A percentile compares a stretch with the other conserved stretches of the same genome.
Conservation (phyloP, 139 green algal species). For the Ostreobium quekettii region DNA sequence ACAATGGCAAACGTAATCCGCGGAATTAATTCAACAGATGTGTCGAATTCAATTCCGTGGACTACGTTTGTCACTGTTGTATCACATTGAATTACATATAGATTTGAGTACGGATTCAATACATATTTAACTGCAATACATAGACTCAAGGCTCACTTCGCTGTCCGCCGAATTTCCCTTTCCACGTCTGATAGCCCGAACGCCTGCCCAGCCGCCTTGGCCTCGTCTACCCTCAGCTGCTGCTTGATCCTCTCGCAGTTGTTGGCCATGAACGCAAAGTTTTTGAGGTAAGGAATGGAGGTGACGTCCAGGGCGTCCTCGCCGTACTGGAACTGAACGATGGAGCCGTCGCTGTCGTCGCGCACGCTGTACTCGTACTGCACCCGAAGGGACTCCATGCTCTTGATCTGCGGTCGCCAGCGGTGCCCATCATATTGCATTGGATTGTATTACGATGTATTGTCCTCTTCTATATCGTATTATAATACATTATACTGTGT, state of each 20-base stretch:
- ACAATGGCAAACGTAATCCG: background rate
- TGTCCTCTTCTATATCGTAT: no score
- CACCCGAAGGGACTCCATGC: conserved; percentile 84
- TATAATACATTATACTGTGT: no score
- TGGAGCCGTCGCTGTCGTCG: conserved; percentile 72
- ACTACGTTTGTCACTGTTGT: conserved; percentile 6
- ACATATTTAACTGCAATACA: background rate
- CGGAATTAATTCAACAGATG: no score
- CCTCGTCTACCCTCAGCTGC: conserved; percentile 24
- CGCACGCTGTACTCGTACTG: conserved; percentile 84
- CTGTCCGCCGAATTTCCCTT: conserved; percentile 9
- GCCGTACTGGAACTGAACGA: conserved; percentile 91
- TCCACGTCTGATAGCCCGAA: conserved; percentile 20
- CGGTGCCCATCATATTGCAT: no score
- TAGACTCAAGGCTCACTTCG: background rate
- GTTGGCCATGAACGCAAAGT: conserved; percentile 75
- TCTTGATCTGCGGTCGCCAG: conserved; percentile 62
- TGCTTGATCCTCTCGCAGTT: conserved; percentile 55
- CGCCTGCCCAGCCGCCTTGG: conserved; percentile 17
- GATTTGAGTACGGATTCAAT: background rate
- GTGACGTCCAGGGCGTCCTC: conserved; percentile 88
- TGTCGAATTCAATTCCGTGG: no score
- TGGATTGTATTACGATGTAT: no score
- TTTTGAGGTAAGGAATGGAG: conserved; percentile 12
- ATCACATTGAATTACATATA: background rate